Conservation (phyloP, 805 yeast genomes). For the Saccharomycopsis fermentans region DNA sequence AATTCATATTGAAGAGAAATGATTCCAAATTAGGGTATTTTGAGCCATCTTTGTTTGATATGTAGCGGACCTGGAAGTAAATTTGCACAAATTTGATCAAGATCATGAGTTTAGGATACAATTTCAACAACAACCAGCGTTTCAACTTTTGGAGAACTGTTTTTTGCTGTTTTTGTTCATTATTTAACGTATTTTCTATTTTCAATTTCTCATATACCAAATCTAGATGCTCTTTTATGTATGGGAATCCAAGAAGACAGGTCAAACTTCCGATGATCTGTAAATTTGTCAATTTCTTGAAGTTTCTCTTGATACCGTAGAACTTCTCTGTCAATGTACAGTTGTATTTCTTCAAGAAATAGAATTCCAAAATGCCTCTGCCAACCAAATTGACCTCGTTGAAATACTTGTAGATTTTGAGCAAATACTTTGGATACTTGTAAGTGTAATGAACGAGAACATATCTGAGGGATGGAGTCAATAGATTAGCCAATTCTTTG, state of each 20-base stretch:
- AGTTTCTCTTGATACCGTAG: constrained; percentile 69
- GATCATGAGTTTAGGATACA: constrained; percentile 53
- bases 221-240: constrained; percentile 59
- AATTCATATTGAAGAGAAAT: constrained; percentile 49
- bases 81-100: constrained; percentile 40
- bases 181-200: constrained; percentile 46
- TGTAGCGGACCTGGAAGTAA: constrained; percentile 47
- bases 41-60: constrained; percentile 50
- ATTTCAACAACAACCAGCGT: constrained; percentile 34
- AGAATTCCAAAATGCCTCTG: constrained; percentile 60
- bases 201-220: constrained; percentile 50
- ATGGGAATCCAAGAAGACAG: constrained; percentile 57
- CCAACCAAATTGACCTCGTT: constrained; percentile 64
- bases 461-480: constrained; percentile 77
- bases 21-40: constrained; percentile 52
- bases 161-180: constrained; percentile 18
- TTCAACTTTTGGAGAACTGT: constrained; percentile 25
- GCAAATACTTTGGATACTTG: constrained; percentile 59
- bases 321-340: constrained; percentile 86
- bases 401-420: constrained; percentile 53
- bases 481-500: constrained; percentile 60
- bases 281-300: constrained; percentile 38
- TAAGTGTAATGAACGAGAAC: constrained; percentile 74
- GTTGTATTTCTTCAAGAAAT: constrained; percentile 63
- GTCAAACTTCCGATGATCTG: constrained; percentile 50